Conservation (phyloP, 805 yeast species). For the Sugiyamaella floridensis region DNA sequence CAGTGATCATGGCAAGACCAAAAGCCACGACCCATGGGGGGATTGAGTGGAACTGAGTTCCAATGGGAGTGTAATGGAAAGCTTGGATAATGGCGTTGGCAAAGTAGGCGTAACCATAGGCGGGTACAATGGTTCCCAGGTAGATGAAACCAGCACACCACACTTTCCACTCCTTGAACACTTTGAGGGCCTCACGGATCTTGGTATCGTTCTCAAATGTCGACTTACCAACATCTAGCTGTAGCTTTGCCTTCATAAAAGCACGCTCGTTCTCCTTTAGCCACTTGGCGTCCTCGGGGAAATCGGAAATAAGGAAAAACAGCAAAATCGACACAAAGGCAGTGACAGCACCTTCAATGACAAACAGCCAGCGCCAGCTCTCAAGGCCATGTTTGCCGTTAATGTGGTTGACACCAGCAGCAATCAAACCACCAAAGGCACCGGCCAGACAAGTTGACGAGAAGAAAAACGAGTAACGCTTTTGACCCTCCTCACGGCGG, state of each 20-base stretch:
- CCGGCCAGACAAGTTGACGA: conserved; percentile 70
- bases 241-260: conserved; percentile 54
- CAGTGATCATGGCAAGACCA: conserved; percentile 55
- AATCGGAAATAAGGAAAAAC: conserved; percentile 54
- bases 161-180: conserved; percentile 54
- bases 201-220: conserved; percentile 44
- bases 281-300: conserved; percentile 62
- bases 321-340: conserved; percentile 29
- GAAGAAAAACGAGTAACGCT: conserved; percentile 63
- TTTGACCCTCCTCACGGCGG: conserved; percentile 57
- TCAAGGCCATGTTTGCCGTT: conserved; percentile 38
- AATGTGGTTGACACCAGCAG: conserved; percentile 53
- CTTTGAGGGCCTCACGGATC: conserved; percentile 38
- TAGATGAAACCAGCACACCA: conserved; percentile 55
- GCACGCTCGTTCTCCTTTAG: conserved; percentile 45
- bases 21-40: conserved; percentile 82
- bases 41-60: conserved; percentile 74
- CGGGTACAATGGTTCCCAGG: conserved; percentile 62
- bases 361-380: conserved; percentile 52
- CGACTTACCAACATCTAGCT: conserved; percentile 45
- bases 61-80: conserved; percentile 60
- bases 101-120: conserved; percentile 70
- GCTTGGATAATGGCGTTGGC: conserved; percentile 58
- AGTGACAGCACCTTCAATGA: conserved; percentile 44
- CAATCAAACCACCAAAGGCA: conserved; percentile 70